Evolutionary conservation across 164 flowering plant species (phyloP).

Genomic region (Warburgia ugandensis): DNA sequence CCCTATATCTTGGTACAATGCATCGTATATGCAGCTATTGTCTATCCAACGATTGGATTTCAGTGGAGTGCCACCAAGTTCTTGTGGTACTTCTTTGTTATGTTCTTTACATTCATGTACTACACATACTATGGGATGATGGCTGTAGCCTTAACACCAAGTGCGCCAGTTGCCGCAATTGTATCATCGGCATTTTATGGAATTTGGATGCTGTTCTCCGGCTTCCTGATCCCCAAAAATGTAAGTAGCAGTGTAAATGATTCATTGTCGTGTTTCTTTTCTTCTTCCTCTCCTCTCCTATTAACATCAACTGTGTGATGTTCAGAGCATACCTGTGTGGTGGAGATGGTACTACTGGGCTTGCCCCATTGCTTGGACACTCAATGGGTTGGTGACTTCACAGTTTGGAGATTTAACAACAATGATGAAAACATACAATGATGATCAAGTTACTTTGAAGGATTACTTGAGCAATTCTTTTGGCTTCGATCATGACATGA

Average conservation of each 20-base stretch:
- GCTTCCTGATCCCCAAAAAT: conserved; percentile 22
- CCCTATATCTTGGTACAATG: conserved; percentile 23
- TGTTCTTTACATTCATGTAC: conserved; percentile 28
- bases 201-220: conserved; percentile 28
- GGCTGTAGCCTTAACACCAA: conserved; percentile 25
- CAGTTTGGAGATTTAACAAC: conserved; percentile 21
- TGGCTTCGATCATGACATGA: conserved; percentile 21
- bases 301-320: not conserved
- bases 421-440: conserved; percentile 6
- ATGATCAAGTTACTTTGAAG: conserved; percentile 11
- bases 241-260: conserved; percentile 11
- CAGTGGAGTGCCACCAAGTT: conserved; percentile 19
- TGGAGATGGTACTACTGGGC: conserved; percentile 31
- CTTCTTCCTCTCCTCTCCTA: not conserved
- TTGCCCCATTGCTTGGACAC: conserved; percentile 28
- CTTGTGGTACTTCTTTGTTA: conserved; percentile 28
- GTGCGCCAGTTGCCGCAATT: conserved; percentile 19
- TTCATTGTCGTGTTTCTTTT: not conserved
- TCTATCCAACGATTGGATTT: conserved; percentile 21
- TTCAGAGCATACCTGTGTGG: conserved; percentile 24
- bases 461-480: conserved; percentile 10
- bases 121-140: conserved; percentile 35
- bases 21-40: conserved; percentile 18
- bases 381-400: conserved; percentile 24
- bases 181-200: conserved; percentile 22